phyloP scores from a whole-genome alignment of 495 filamentous ascomycete species.

The Penicillium lagena region DNA sequence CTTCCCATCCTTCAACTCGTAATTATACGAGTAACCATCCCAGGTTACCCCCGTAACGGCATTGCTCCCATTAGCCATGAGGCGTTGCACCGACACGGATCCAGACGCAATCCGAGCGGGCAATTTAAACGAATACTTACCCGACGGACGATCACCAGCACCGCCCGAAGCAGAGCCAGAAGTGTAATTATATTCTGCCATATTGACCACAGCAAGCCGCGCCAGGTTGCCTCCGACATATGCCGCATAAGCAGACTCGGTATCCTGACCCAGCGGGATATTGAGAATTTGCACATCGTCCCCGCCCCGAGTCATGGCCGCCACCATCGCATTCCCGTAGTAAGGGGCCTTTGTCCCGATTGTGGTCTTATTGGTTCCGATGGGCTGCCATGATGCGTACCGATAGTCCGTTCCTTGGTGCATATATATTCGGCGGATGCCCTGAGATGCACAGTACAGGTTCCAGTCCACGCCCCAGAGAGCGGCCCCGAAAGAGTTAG shows the following conservation, averaged over 20 bases:
- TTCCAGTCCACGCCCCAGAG: constrained; percentile 66
- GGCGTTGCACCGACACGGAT: constrained; percentile 33
- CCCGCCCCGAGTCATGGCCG: constrained; percentile 4
- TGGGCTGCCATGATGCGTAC: constrained; percentile 16
- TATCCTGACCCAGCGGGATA: constrained; percentile 34
- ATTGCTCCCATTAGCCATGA: constrained; percentile 59
- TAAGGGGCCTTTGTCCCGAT: constrained; percentile 10
- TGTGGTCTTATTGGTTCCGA: constrained; percentile 31
- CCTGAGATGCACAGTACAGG: constrained; percentile 45
- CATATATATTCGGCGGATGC: constrained; percentile 14
- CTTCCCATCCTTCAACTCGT: constrained; percentile 48
- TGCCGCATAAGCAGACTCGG: constrained; percentile 52
- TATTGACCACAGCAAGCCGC: constrained; percentile 52
- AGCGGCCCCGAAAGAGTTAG: constrained; percentile 64
- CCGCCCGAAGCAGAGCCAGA: constrained; percentile 10
- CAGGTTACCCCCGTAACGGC: constrained; percentile 55
- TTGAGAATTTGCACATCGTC: constrained; percentile 18
- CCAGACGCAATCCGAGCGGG: constrained; percentile 9
- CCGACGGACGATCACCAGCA: constrained; percentile 15
- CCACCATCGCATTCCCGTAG: constrained; percentile 14
- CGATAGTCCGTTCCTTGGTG: constrained; percentile 17
- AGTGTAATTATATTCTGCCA: constrained; percentile 56
- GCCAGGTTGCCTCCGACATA: constrained; percentile 39
- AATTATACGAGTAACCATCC: constrained; percentile 60
- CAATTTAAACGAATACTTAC: constrained; percentile 42